Evolutionary conservation across 177 flowering plant genomes (phyloP).

Genomic region (Vitis hybrid): DNA sequence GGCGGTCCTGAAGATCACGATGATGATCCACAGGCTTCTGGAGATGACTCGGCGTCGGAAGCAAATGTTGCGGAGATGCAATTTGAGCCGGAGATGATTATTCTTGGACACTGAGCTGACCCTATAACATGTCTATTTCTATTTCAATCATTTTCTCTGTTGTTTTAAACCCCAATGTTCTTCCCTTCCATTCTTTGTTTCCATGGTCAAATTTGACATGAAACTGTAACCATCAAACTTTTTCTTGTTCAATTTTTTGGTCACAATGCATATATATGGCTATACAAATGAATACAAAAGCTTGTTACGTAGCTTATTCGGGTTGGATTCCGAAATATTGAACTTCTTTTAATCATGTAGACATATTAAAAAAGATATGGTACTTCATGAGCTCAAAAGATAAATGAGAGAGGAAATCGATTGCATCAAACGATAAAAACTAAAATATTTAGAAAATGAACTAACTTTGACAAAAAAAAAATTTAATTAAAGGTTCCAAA

Average conservation of each 20-base stretch:
- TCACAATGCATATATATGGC: no score
- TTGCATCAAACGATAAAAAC: not conserved
- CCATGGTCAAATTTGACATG: no score
- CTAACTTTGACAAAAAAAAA: not conserved
- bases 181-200: conserved; percentile 41
- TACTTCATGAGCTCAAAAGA: conserved; percentile 5
- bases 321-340: no score
- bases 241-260: no score
- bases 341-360: no score
- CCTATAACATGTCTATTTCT: no score
- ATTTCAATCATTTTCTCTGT: conserved; percentile 7
- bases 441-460: not conserved
- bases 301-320: accelerated
- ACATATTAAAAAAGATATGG: no score
- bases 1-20: not conserved
- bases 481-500: not conserved
- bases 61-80: not conserved
- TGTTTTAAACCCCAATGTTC: conserved; percentile 49
- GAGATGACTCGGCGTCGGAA: no score
- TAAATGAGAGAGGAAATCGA: not conserved
- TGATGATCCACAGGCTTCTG: no score
- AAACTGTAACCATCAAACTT: no score
- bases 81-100: not conserved
- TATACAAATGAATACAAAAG: no score
- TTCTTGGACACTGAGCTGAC: conserved; percentile 6